phyloP scores from a whole-genome alignment of 352 stramenopile genomes.

The Pythium oligandrum region DNA sequence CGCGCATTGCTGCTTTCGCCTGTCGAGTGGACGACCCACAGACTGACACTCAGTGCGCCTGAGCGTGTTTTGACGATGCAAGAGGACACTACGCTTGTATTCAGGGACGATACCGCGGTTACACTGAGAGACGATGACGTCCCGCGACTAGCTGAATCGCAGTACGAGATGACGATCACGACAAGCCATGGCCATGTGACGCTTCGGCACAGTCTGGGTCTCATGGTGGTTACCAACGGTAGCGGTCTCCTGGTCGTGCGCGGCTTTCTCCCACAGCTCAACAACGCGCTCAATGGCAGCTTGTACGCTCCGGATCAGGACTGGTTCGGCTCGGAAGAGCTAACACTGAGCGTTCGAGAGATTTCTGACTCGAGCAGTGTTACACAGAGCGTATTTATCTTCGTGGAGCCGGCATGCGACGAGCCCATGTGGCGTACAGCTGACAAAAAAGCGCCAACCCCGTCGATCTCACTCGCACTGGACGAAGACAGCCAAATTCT shows the following conservation, averaged over 20 bases:
- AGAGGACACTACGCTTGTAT: not conserved
- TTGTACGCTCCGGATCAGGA: constrained; percentile 39
- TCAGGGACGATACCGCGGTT: not conserved
- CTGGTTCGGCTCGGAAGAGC: constrained; percentile 56
- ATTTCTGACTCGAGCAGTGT: constrained; percentile 2
- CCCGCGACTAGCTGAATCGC: not conserved
- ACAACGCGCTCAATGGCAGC: constrained; percentile 44
- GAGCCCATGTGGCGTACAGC: constrained; percentile 27
- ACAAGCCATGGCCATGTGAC: not conserved
- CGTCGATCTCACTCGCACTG: constrained; percentile 18
- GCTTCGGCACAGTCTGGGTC: not conserved
- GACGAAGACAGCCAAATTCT: constrained; percentile 41
- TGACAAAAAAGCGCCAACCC: not conserved
- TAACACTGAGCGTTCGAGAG: constrained; percentile 26
- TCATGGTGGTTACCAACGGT: not conserved
- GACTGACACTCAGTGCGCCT: constrained; percentile 1
- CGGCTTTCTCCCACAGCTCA: constrained; percentile 47
- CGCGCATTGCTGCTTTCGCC: constrained; percentile 26
- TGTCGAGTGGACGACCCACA: constrained; percentile 23
- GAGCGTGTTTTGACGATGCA: constrained; percentile 15
- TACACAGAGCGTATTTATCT: constrained; percentile 25
- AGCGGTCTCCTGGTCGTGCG: constrained; percentile 22
- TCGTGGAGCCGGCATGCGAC: constrained; percentile 53
- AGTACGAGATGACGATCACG: not conserved
- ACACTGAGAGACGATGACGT: not conserved